These are phyloP conservation scores for Mycena chlorophos DNA, from an alignment of 768 basidiomycete genomes.

Conservation along the genomic window DNA sequence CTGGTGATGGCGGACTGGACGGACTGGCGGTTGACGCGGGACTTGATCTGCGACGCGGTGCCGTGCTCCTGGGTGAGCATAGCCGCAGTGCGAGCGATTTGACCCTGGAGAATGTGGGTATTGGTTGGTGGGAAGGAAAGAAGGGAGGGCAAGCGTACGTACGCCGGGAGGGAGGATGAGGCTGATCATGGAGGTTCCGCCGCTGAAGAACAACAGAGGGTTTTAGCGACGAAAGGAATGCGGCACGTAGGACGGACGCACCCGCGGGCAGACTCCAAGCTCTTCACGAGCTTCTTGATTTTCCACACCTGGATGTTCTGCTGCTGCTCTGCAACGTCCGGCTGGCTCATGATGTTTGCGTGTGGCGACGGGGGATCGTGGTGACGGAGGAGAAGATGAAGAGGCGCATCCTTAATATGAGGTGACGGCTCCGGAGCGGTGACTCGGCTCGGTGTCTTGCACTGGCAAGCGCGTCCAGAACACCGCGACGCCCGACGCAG, in stretches of 20 bases:
- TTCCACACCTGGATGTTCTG: constrained; percentile 99
- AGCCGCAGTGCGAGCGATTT: constrained; percentile 89
- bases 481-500: no score
- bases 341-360: constrained; percentile 76
- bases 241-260: no score
- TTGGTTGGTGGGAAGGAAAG: constrained; percentile 24
- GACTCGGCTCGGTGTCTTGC: no score
- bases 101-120: constrained; percentile 52
- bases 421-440: no score
- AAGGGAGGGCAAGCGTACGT: no score
- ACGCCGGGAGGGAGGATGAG: constrained; percentile 95
- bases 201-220: constrained; percentile 43
- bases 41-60: constrained; percentile 99
- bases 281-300: constrained; percentile 98
- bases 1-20: constrained; percentile 97
- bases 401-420: no score
- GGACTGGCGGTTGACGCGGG: constrained; percentile 95
- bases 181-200: constrained; percentile 98
- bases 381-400: no score
- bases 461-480: no score
- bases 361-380: no score
- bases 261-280: constrained; percentile 93
- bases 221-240: constrained; percentile 21
- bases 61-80: constrained; percentile 99
- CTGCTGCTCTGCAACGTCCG: constrained; percentile 78